Percentiles rank a stretch among this genome's conserved stretches.
phyloP scores from a whole-genome alignment of 225 moss, liverwort and hornwort genomes.

The Pseudisothecium myosuroides region DNA sequence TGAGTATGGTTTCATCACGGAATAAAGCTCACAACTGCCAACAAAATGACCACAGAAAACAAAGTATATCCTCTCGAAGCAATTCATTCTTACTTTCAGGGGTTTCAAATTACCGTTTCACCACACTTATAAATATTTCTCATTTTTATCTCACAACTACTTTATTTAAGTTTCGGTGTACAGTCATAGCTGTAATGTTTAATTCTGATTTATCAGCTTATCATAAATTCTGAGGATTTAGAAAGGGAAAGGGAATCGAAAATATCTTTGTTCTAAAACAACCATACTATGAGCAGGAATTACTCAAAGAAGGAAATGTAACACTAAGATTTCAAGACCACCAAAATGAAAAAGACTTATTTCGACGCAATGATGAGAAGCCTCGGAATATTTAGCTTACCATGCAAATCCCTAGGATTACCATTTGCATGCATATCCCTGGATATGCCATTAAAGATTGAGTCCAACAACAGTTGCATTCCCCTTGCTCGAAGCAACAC shows the following conservation, averaged over 20 bases:
- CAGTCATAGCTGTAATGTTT: background rate
- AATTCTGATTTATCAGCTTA: background rate
- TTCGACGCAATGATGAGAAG: background rate
- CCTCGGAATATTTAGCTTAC: conserved; percentile 10
- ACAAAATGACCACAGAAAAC: background rate
- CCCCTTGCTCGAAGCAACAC: conserved; percentile 79
- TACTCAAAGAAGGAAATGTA: background rate
- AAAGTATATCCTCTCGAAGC: background rate
- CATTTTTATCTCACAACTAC: background rate
- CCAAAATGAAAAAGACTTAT: background rate
- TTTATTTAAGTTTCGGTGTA: background rate
- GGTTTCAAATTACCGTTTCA: background rate
- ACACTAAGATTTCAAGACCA: background rate
- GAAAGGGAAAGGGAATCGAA: background rate
- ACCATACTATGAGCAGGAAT: background rate
- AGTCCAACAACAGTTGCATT: conserved; percentile 74
- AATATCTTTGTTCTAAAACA: background rate
- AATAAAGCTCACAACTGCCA: background rate
- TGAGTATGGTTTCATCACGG: background rate
- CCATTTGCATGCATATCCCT: conserved; percentile 50
- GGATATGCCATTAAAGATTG: conserved; percentile 56
- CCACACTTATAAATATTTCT: background rate
- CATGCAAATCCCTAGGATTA: conserved; percentile 38
- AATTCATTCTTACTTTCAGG: background rate
- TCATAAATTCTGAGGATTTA: background rate